Evolutionary conservation across 148 eudicot species (phyloP).

Genomic region (Camellia japonica): DNA sequence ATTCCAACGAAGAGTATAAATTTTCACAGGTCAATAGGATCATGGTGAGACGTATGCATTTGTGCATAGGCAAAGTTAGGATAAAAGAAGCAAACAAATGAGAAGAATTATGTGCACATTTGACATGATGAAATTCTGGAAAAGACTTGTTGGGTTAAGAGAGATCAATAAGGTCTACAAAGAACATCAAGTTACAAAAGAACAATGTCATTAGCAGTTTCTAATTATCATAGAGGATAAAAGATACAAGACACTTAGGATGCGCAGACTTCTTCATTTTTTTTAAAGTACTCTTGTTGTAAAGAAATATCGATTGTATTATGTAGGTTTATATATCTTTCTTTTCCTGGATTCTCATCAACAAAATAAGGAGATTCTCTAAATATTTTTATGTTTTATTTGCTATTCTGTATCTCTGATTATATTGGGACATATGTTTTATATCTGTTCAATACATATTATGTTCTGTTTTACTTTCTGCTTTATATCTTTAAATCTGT

Average conservation of each 20-base stretch:
- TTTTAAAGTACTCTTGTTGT: too few relatives aligned
- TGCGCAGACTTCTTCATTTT: too few relatives aligned
- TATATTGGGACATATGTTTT: too few relatives aligned
- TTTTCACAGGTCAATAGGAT: slow-evolving; percentile 2
- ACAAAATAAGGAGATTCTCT: too few relatives aligned
- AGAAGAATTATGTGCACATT: not conserved
- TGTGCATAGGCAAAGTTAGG: not conserved
- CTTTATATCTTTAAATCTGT: too few relatives aligned
- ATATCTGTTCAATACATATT: too few relatives aligned
- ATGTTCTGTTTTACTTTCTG: too few relatives aligned
- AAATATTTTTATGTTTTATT: too few relatives aligned
- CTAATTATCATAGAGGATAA: not conserved
- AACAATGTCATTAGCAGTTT: not conserved
- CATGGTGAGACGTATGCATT: not conserved
- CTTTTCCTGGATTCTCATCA: too few relatives aligned
- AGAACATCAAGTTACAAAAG: not conserved
- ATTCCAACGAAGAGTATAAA: not conserved
- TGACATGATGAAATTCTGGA: not conserved
- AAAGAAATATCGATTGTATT: too few relatives aligned
- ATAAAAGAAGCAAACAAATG: not conserved
- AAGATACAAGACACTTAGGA: not conserved
- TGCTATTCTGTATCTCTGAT: too few relatives aligned
- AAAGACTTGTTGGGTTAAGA: not conserved
- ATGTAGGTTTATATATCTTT: too few relatives aligned
- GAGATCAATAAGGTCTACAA: slow-evolving; percentile 6